Evolutionary conservation across 2,329 filamentous ascomycete genomes (phyloP).

Genomic region (Moelleriella libera): DNA sequence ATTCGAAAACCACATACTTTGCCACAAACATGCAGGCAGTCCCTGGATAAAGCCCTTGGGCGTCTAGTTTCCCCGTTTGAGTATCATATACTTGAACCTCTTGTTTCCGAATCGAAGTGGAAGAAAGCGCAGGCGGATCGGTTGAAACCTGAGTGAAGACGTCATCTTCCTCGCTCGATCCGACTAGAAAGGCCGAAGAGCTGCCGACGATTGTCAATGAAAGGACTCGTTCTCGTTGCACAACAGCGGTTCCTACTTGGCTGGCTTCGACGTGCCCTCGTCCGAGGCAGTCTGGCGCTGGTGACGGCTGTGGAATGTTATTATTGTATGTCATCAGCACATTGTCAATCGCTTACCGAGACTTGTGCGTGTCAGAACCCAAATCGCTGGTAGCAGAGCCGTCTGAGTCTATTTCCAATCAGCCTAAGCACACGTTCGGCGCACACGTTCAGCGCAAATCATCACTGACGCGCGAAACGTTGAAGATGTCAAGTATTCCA

Average conservation of each 20-base stretch:
- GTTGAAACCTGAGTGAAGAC: constrained; percentile 6
- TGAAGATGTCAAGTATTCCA: too few species aligned
- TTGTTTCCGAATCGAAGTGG: not conserved
- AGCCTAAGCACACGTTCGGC: too few species aligned
- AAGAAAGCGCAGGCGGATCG: not conserved
- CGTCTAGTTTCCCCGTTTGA: constrained; percentile 20
- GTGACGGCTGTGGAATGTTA: constrained; percentile 1
- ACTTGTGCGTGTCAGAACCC: not conserved
- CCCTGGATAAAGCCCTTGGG: constrained; percentile 37
- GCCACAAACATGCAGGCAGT: constrained; percentile 50
- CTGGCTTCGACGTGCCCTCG: constrained; percentile 3
- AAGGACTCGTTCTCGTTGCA: not conserved
- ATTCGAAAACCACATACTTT: constrained; percentile 35
- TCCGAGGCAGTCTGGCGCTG: constrained; percentile 4
- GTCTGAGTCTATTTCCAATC: not conserved
- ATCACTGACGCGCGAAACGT: too few species aligned
- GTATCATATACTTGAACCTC: constrained; percentile 3
- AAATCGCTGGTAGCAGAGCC: not conserved
- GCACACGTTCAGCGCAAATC: too few species aligned
- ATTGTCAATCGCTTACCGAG: not conserved
- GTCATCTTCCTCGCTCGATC: constrained; percentile 7
- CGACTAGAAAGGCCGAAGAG: constrained; percentile 6
- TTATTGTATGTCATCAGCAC: not conserved
- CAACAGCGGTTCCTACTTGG: constrained; percentile 1
- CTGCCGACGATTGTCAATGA: not conserved